A percentile compares a stretch with the other conserved stretches of the same genome.
Conservation (phyloP, 345 rosid genomes). For the Melaleuca quinquenervia region DNA sequence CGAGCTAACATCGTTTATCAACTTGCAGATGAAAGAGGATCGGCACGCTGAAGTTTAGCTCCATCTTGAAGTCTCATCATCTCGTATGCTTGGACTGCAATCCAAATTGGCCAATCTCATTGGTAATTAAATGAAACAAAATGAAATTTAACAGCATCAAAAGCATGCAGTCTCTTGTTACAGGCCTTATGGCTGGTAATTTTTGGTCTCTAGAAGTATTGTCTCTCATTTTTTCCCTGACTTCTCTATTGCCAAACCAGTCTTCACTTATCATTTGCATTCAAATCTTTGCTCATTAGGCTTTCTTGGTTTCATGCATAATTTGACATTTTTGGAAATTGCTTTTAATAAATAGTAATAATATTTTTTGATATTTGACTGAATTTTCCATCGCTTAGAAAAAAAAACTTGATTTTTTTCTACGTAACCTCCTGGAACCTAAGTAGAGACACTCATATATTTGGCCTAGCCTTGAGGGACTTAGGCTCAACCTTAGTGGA, state of each 20-base stretch:
- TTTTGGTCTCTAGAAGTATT: background rate
- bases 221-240: background rate
- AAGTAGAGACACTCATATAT: too few species aligned
- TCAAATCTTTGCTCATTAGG: background rate
- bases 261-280: background rate
- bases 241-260: background rate
- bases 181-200: background rate
- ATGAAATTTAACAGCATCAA: background rate
- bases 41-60: background rate
- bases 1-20: background rate
- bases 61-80: background rate
- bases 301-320: too few species aligned
- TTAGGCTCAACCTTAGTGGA: too few species aligned
- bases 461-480: too few species aligned
- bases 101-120: background rate
- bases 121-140: background rate
- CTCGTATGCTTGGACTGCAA: background rate
- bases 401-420: background rate
- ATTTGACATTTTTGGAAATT: too few species aligned
- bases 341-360: too few species aligned
- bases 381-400: too few species aligned
- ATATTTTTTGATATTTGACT: too few species aligned
- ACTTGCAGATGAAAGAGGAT: background rate
- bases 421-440: too few species aligned
- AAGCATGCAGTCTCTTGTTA: background rate